Conservation (phyloP, 208 protist species). For the Wallacemonas collosoma region DNA sequence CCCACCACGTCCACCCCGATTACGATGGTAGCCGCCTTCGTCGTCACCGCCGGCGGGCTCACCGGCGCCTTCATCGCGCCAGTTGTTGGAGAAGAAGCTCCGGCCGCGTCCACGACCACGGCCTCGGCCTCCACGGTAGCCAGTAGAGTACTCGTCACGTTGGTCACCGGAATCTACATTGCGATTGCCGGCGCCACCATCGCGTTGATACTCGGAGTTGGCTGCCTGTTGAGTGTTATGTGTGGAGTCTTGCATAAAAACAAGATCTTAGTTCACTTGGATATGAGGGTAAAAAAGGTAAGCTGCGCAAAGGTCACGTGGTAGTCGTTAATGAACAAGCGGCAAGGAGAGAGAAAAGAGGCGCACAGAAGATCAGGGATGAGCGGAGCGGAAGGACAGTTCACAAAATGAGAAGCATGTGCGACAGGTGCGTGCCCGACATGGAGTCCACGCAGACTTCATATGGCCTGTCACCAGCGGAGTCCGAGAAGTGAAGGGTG, state of each 20-base stretch:
- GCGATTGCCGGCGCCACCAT: constrained; percentile 37
- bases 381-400: no score
- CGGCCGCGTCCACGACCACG: constrained; percentile 36
- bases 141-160: constrained; percentile 10
- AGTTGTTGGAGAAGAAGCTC: constrained; percentile 39
- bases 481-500: background rate
- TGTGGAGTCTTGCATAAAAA: constrained; percentile 48
- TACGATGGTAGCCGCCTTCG: constrained; percentile 20
- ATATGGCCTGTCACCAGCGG: no score
- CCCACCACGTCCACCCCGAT: constrained; percentile 26
- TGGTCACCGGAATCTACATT: constrained; percentile 22
- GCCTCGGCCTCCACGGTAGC: constrained; percentile 39
- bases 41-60: constrained; percentile 21
- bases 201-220: constrained; percentile 56
- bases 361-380: no score
- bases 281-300: background rate
- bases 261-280: constrained; percentile 14
- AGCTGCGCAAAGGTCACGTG: no score
- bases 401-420: no score
- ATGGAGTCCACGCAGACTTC: no score
- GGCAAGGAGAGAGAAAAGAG: no score
- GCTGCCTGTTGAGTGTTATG: constrained; percentile 40
- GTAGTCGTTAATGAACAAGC: no score
- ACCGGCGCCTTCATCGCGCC: constrained; percentile 30
- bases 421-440: no score